Percentiles rank a stretch among this genome's conserved stretches.
Evolutionary conservation across 2,329 filamentous ascomycete genomes (phyloP).

Genomic region (Aureobasidium leucospermi): DNA sequence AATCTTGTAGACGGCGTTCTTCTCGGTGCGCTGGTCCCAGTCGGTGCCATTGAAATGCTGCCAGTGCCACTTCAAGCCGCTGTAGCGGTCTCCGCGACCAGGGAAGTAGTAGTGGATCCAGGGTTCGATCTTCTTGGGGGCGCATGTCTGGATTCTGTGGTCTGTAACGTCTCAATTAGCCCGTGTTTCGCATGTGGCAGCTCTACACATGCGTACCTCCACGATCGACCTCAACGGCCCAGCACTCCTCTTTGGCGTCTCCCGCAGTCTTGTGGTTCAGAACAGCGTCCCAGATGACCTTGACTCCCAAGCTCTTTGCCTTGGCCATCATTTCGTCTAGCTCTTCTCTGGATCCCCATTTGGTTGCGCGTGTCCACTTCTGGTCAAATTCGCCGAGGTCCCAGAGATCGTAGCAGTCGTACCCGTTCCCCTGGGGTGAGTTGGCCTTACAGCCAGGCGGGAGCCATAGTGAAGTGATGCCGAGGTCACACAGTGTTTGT

Average conservation of each 20-base stretch:
- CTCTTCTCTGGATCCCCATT: slow-evolving; percentile 62
- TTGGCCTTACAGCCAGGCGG: slow-evolving; percentile 65
- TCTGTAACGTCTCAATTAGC: slow-evolving; percentile 33
- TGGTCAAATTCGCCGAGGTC: slow-evolving; percentile 69
- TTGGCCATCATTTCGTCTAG: slow-evolving; percentile 45
- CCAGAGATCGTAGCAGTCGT: slow-evolving; percentile 55
- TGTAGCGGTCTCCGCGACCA: slow-evolving; percentile 54
- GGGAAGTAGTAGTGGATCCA: slow-evolving; percentile 63
- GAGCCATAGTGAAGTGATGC: slow-evolving; percentile 59
- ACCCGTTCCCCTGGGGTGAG: slow-evolving; percentile 55
- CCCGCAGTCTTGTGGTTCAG: slow-evolving; percentile 66
- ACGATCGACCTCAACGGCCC: slow-evolving; percentile 56
- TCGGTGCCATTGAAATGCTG: slow-evolving; percentile 63
- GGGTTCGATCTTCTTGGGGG: slow-evolving; percentile 56
- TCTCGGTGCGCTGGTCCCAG: slow-evolving; percentile 51
- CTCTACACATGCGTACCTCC: slow-evolving; percentile 17
- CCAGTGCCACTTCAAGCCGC: slow-evolving; percentile 56
- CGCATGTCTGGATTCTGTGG: slow-evolving; percentile 47
- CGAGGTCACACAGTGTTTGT: slow-evolving; percentile 37
- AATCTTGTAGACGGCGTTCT: slow-evolving; percentile 59
- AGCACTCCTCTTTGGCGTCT: slow-evolving; percentile 56
- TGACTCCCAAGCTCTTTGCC: slow-evolving; percentile 48
- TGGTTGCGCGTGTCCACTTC: slow-evolving; percentile 55
- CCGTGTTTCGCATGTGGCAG: not conserved
- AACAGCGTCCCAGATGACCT: slow-evolving; percentile 62